phyloP scores from a whole-genome alignment of 2,329 filamentous ascomycete genomes.

The Aspergillus brasiliensis region DNA sequence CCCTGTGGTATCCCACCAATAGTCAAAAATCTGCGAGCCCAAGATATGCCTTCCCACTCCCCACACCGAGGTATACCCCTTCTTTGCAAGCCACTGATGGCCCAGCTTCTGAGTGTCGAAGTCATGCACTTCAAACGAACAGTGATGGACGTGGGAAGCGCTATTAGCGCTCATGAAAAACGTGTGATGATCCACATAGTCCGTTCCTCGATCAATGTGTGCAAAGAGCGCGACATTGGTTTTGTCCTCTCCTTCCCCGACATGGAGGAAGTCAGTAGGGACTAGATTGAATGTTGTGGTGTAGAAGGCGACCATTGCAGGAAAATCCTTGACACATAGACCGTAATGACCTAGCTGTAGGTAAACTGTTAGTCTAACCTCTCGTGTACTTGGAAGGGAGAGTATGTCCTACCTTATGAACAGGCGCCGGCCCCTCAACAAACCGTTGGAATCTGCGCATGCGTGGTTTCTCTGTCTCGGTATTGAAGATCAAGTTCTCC shows the following conservation, averaged over 20 bases:
- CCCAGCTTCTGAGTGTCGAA: slow-evolving; percentile 56
- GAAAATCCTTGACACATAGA: slow-evolving; percentile 31
- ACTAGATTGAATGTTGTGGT: slow-evolving; percentile 34
- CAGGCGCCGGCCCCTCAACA: slow-evolving; percentile 31
- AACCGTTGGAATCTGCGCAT: slow-evolving; percentile 33
- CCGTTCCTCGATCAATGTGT: slow-evolving; percentile 53
- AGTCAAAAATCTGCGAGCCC: slow-evolving; percentile 22
- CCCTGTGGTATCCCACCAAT: slow-evolving; percentile 20
- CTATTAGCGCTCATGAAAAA: slow-evolving; percentile 49
- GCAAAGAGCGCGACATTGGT: slow-evolving; percentile 48
- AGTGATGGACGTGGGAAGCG: slow-evolving; percentile 52
- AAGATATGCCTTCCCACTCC: slow-evolving; percentile 21
- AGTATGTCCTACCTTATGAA: slow-evolving; percentile 32
- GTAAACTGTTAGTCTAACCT: not conserved
- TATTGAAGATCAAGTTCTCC: slow-evolving; percentile 28
- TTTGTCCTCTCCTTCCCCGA: slow-evolving; percentile 18
- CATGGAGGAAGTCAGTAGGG: slow-evolving; percentile 34
- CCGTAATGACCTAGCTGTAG: slow-evolving; percentile 33
- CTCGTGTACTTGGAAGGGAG: not conserved
- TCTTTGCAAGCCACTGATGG: slow-evolving; percentile 52
- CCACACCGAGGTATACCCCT: slow-evolving; percentile 43
- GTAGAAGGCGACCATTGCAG: slow-evolving; percentile 29
- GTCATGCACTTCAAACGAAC: slow-evolving; percentile 55
- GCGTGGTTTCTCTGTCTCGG: slow-evolving; percentile 31
- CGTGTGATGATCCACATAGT: slow-evolving; percentile 55